Conservation (phyloP, 495 filamentous ascomycete species). For the Daldinia bambusicola region DNA sequence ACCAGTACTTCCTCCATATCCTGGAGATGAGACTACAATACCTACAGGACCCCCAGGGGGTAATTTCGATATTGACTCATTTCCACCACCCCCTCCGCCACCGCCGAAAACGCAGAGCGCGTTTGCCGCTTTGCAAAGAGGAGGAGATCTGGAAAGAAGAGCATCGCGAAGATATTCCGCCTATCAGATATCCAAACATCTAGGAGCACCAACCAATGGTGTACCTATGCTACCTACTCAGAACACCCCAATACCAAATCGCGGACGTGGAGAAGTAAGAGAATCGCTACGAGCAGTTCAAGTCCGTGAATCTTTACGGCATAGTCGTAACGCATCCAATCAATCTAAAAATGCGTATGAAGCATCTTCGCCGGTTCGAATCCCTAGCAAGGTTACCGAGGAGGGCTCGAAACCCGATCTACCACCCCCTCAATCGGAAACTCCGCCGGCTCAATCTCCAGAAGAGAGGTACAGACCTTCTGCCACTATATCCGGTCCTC, state of each 20-base stretch:
- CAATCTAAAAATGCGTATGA: slow-evolving; percentile 50
- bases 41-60: slow-evolving; percentile 52
- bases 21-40: slow-evolving; percentile 63
- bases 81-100: slow-evolving; percentile 76
- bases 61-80: slow-evolving; percentile 62
- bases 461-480: slow-evolving; percentile 68
- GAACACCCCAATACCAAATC: slow-evolving; percentile 86
- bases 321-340: slow-evolving; percentile 65
- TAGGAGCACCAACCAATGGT: slow-evolving; percentile 81
- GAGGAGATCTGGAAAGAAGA: slow-evolving; percentile 90
- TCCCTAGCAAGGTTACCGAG: slow-evolving; percentile 74
- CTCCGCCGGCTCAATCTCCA: slow-evolving; percentile 65
- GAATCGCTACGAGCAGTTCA: slow-evolving; percentile 95
- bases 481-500: slow-evolving; percentile 63
- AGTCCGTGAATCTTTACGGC: slow-evolving; percentile 72
- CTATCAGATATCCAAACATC: slow-evolving; percentile 94
- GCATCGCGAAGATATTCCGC: slow-evolving; percentile 93
- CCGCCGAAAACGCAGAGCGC: slow-evolving; percentile 89
- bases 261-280: slow-evolving; percentile 80
- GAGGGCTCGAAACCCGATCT: slow-evolving; percentile 58
- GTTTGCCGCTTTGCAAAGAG: slow-evolving; percentile 86
- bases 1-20: slow-evolving; percentile 72
- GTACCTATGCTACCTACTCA: slow-evolving; percentile 88
- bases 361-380: slow-evolving; percentile 71
- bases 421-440: slow-evolving; percentile 53